Conservation (phyloP, 352 stramenopile species). For the Thraustotheca clavata region DNA sequence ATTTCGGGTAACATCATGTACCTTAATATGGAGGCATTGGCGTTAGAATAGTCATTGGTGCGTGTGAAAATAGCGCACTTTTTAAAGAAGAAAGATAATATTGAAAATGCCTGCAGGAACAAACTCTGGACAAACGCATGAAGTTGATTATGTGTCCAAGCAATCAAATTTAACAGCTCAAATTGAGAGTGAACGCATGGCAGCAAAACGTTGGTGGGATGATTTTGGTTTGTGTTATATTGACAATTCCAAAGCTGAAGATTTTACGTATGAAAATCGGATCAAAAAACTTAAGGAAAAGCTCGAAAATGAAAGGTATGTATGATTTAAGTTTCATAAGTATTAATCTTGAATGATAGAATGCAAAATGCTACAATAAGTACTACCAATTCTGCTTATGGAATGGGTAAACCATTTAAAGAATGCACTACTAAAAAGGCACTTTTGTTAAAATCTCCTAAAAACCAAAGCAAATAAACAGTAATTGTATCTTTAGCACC, state of each 20-base stretch:
- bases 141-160: constrained; percentile 78
- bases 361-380: constrained; percentile 43
- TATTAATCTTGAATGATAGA: constrained; percentile 23
- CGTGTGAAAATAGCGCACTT: background rate
- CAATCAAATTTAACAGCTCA: constrained; percentile 73
- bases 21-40: too few relatives aligned
- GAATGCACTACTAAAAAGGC: constrained; percentile 49
- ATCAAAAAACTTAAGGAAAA: constrained; percentile 63
- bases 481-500: too few relatives aligned
- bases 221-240: constrained; percentile 74
- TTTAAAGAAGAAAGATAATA: background rate
- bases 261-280: constrained; percentile 77
- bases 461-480: too few relatives aligned
- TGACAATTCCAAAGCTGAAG: constrained; percentile 61
- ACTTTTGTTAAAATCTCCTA: background rate
- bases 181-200: constrained; percentile 71
- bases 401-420: constrained; percentile 59
- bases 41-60: background rate
- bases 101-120: background rate
- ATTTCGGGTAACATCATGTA: background rate
- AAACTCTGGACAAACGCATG: constrained; percentile 24
- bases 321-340: background rate
- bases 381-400: constrained; percentile 59
- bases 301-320: constrained; percentile 46
- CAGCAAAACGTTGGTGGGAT: constrained; percentile 74